A percentile compares a stretch with the other conserved stretches of the same genome.
Conservation (phyloP, 2,329 filamentous ascomycete species). For the Coniella vitis region DNA sequence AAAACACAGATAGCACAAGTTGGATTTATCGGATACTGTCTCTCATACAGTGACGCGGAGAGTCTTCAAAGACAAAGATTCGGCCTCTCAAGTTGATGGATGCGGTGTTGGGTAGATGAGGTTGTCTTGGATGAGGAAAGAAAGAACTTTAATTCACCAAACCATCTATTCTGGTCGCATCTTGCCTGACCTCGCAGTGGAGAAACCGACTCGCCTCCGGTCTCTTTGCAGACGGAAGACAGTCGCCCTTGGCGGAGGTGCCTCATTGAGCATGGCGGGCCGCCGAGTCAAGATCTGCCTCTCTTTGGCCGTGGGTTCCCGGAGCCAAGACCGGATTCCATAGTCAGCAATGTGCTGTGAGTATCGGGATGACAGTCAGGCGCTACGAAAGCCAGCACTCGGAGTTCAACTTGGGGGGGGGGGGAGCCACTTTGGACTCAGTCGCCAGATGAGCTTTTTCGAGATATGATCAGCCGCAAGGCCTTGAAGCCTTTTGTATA, state of each 20-base stretch:
- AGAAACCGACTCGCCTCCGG: not conserved
- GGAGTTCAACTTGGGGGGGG: too few species aligned
- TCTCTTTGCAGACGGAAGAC: not conserved
- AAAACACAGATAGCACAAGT: not conserved
- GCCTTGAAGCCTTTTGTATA: too few species aligned
- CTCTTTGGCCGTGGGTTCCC: not conserved
- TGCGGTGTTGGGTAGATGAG: too few species aligned
- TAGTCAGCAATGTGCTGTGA: not conserved
- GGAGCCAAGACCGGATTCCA: not conserved
- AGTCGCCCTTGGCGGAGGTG: conserved; percentile 6
- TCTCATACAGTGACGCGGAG: too few species aligned
- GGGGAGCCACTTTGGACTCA: too few species aligned
- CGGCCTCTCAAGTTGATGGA: too few species aligned
- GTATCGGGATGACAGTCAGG: too few species aligned
- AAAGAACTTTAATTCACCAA: not conserved
- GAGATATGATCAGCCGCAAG: too few species aligned
- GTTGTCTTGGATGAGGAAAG: too few species aligned
- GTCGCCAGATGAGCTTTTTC: too few species aligned
- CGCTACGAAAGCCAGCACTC: too few species aligned
- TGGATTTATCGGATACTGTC: not conserved
- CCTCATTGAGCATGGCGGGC: not conserved
- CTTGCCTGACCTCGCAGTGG: not conserved
- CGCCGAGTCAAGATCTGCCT: not conserved
- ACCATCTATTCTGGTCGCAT: not conserved
- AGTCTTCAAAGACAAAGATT: too few species aligned